A percentile compares a stretch with the other conserved stretches of the same genome.
phyloP scores from a whole-genome alignment of 352 stramenopile species.

The Globisporangium viniferum region DNA sequence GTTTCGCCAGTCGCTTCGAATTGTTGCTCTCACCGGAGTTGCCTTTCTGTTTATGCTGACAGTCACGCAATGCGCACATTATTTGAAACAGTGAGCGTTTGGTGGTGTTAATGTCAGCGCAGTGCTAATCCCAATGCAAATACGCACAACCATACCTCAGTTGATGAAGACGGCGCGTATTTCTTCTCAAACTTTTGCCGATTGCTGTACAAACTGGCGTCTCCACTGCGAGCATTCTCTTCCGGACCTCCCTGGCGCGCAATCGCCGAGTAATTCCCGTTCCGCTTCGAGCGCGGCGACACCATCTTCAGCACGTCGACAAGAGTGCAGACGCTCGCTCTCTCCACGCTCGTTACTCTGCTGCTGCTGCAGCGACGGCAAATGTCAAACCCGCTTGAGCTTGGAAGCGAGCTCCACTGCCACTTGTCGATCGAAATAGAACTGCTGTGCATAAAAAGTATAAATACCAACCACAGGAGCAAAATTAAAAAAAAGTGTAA shows the following conservation, averaged over 20 bases:
- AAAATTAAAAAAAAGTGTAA: not conserved
- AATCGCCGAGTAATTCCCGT: not conserved
- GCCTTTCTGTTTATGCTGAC: not conserved
- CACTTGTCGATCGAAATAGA: slow-evolving; percentile 3
- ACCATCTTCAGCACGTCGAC: slow-evolving; percentile 1
- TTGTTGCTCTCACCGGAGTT: not conserved
- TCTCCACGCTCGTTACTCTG: not conserved
- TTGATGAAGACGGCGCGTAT: not conserved
- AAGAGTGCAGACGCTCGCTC: not conserved
- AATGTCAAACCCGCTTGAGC: not conserved
- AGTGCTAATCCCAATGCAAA: not conserved
- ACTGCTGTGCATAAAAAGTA: not conserved
- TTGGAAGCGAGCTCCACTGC: not conserved
- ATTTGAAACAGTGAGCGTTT: not conserved
- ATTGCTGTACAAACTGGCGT: slow-evolving; percentile 1
- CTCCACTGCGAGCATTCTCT: not conserved
- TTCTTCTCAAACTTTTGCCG: slow-evolving; percentile 15
- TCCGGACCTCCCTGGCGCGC: not conserved
- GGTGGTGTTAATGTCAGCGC: not conserved
- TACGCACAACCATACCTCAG: slow-evolving; percentile 6
- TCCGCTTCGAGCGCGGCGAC: slow-evolving; percentile 10
- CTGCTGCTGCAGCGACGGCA: not conserved
- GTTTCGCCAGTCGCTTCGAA: slow-evolving; percentile 15
- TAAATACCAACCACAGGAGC: not conserved
- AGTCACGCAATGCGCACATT: not conserved